Evolutionary conservation across 495 filamentous ascomycete species (phyloP).

Genomic region (Pyrenula massariospora): DNA sequence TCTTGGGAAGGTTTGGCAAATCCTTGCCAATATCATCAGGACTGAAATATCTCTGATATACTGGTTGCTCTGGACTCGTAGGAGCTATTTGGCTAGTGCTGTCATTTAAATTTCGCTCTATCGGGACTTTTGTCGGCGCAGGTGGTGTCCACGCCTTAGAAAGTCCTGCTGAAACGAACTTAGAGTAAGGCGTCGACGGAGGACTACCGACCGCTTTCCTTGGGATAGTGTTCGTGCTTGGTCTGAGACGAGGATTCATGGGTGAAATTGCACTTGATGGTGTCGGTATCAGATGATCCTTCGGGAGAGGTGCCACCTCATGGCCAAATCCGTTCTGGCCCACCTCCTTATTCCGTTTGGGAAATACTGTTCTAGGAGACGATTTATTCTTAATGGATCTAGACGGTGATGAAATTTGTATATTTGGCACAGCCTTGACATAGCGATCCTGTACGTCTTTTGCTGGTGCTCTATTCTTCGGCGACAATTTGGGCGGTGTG

Average conservation of each 20-base stretch:
- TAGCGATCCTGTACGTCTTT: slow-evolving; percentile 1
- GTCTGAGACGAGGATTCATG: slow-evolving; percentile 4
- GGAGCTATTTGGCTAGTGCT: slow-evolving; percentile 9
- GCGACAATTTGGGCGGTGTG: slow-evolving; percentile 7
- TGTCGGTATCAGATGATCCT: too few relatives aligned
- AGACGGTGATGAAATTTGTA: slow-evolving; percentile 14
- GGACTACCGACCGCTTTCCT: slow-evolving; percentile 5
- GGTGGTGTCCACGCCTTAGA: too few relatives aligned
- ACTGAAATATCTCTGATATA: slow-evolving; percentile 22
- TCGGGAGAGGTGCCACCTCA: too few relatives aligned
- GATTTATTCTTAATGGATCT: too few relatives aligned
- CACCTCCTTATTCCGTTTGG: too few relatives aligned
- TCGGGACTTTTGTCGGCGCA: not conserved
- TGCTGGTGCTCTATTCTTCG: slow-evolving; percentile 1
- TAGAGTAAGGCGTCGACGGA: not conserved
- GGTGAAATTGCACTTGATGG: too few relatives aligned
- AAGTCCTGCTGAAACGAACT: too few relatives aligned
- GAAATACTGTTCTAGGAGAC: too few relatives aligned
- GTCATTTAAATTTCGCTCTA: slow-evolving; percentile 7
- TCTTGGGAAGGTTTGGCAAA: slow-evolving; percentile 29
- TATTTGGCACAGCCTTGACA: slow-evolving; percentile 4
- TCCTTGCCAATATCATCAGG: slow-evolving; percentile 32
- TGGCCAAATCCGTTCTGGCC: too few relatives aligned
- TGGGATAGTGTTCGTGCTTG: slow-evolving; percentile 3
- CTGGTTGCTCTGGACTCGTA: slow-evolving; percentile 5